Base-by-base conservation (phyloP, 768 basidiomycete genomes). In the Agrocybe chaxingu region DNA sequence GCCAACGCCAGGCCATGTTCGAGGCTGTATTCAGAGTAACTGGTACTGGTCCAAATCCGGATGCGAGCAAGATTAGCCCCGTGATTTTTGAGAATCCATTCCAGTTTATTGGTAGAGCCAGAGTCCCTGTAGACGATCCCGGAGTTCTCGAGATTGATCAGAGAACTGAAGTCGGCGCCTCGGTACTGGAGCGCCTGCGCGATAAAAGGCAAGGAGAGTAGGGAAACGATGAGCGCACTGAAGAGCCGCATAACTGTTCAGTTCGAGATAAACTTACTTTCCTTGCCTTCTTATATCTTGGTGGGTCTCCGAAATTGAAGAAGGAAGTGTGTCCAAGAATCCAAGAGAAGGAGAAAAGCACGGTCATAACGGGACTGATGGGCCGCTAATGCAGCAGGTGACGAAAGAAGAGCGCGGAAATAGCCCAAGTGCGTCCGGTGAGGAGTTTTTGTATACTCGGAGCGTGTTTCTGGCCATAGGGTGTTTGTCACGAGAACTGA, bases 41-140 rank as follows among this genome's bases (percentile, higher is more conserved):
- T 71, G n/a, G 78, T 79, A 53, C 80, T 77, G 0, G 81, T 84
- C 84, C 84, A 85, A 29, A 85, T 64, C 9, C 84, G 70, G 40
- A 84, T 77, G 9, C 84, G 76, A 7, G 78, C 82, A 6, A 81
- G 66, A 53, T 84, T 84, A 40, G 72, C 68, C 31, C 82, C 84
- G 52, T 81, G 76, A 42, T 72, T 72, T 8, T 64, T 63, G 6
- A 84, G 66, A 47, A 85, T 84, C 0, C 67, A 73, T 57, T 85
- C 82, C 51, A 82, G 75, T 52, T 66, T 66, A 9, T 57, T 54
- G 13, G 37, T 34, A 30, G 13, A 32, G 54, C 59, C 24, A 61
- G 64, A 7, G 61, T 80, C 78, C 19, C 73, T 70, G 65, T 75
- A 82, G 0, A 55, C 62, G 11, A 67, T 59, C 7, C 81, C 80